Evolutionary conservation across 257 asterid species (phyloP).

Genomic region (Penstemon barbatus): DNA sequence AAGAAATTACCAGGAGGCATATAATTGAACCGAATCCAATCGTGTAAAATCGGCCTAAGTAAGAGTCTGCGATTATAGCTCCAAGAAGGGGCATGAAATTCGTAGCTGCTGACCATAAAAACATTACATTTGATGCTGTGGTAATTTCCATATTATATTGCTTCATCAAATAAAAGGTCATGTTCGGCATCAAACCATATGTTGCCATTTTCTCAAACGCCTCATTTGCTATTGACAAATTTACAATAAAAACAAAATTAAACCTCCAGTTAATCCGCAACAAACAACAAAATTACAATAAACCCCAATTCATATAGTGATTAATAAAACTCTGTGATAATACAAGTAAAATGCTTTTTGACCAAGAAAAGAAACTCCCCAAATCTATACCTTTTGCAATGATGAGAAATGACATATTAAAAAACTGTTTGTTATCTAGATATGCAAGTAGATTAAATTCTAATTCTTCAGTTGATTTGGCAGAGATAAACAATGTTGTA

Average conservation of each 20-base stretch:
- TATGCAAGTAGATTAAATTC: too few species aligned
- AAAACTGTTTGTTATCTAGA: too few species aligned
- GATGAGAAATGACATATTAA: too few species aligned
- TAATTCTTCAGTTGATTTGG: too few species aligned
- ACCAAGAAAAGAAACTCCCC: too few species aligned
- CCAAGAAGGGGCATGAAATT: slow-evolving; percentile 57
- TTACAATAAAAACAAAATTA: neutral
- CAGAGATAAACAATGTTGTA: too few species aligned
- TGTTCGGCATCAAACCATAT: slow-evolving; percentile 55
- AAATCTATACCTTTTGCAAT: too few species aligned
- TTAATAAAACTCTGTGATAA: neutral
- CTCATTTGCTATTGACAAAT: slow-evolving; percentile 43
- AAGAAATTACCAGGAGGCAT: slow-evolving; percentile 50
- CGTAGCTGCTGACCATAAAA: slow-evolving; percentile 65
- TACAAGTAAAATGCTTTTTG: too few species aligned
- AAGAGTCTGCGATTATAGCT: slow-evolving; percentile 65
- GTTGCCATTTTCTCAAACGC: slow-evolving; percentile 60
- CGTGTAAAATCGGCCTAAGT: slow-evolving; percentile 55
- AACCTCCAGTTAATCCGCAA: neutral
- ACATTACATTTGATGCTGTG: slow-evolving; percentile 48
- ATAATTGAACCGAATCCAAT: slow-evolving; percentile 60
- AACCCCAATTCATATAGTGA: slow-evolving; percentile 6
- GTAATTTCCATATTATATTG: slow-evolving; percentile 61
- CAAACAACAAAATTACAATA: neutral
- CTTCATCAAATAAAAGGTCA: slow-evolving; percentile 59